Conservation (phyloP, 495 filamentous ascomycete species). For the Penicillium nucicola region DNA sequence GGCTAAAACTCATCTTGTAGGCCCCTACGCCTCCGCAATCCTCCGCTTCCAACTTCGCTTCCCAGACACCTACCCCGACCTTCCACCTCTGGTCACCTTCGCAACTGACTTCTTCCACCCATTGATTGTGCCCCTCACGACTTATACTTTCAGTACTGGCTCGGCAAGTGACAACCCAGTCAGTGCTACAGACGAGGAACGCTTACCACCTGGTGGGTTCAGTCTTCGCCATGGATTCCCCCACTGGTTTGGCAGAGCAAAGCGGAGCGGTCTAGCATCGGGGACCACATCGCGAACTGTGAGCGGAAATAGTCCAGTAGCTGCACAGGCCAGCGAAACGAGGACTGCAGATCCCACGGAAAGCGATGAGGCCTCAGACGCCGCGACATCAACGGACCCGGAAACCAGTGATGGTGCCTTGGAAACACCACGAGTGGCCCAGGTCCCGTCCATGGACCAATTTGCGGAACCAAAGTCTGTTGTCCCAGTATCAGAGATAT, state of each 20-base stretch:
- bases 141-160: conserved; percentile 82
- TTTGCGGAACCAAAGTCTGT: conserved; percentile 18
- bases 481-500: conserved; percentile 44
- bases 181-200: conserved; percentile 75
- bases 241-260: conserved; percentile 68
- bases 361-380: background rate
- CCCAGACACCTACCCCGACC: conserved; percentile 71
- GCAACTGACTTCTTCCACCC: conserved; percentile 92
- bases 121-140: conserved; percentile 83
- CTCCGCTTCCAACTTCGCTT: conserved; percentile 90
- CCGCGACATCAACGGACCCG: background rate
- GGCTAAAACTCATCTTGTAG: conserved; percentile 34
- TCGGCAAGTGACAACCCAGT: conserved; percentile 65
- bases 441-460: conserved; percentile 14
- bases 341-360: background rate
- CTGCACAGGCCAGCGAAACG: background rate
- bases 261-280: conserved; percentile 30
- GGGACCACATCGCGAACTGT: conserved; percentile 33
- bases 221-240: conserved; percentile 87
- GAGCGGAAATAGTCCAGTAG: conserved; percentile 26
- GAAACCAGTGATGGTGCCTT: conserved; percentile 5
- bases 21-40: conserved; percentile 83
- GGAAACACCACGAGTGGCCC: conserved; percentile 7
- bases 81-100: conserved; percentile 83
- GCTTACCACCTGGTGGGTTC: conserved; percentile 82